phyloP scores from a whole-genome alignment of 331 rosid genomes.

The Malus hybrid region DNA sequence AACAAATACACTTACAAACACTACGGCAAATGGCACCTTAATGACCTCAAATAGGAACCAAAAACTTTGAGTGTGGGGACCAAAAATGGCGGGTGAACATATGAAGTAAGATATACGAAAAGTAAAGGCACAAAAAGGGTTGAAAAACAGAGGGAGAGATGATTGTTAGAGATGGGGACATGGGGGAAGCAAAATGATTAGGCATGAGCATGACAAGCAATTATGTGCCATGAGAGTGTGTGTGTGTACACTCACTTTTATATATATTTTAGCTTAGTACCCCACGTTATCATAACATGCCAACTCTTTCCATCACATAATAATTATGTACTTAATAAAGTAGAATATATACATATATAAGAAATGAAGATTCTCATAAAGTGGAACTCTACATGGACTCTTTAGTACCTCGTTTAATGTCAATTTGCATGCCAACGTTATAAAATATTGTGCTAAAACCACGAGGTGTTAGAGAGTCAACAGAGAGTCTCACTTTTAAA shows the following conservation, averaged over 20 bases:
- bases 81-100: background rate
- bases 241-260: slow-evolving; percentile 20
- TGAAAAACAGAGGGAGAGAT: slow-evolving; percentile 17
- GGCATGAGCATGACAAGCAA: slow-evolving; percentile 54
- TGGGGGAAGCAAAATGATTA: slow-evolving; percentile 66
- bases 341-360: too few species aligned
- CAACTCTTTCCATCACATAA: background rate
- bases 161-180: slow-evolving; percentile 38
- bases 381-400: rapidly evolving
- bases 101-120: background rate
- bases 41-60: background rate
- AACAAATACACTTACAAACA: background rate
- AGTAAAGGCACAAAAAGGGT: background rate
- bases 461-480: too few species aligned
- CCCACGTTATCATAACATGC: slow-evolving; percentile 11
- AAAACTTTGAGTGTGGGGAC: background rate
- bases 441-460: too few species aligned
- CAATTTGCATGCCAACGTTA: too few species aligned
- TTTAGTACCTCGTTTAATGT: too few species aligned
- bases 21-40: background rate
- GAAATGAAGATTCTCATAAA: too few species aligned
- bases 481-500: too few species aligned
- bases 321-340: background rate
- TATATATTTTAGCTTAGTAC: background rate
- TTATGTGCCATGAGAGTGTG: slow-evolving; percentile 49